These are phyloP conservation scores for Vachellia pachyceras DNA, from an alignment of 306 rosid genomes.

Conservation along the genomic window DNA sequence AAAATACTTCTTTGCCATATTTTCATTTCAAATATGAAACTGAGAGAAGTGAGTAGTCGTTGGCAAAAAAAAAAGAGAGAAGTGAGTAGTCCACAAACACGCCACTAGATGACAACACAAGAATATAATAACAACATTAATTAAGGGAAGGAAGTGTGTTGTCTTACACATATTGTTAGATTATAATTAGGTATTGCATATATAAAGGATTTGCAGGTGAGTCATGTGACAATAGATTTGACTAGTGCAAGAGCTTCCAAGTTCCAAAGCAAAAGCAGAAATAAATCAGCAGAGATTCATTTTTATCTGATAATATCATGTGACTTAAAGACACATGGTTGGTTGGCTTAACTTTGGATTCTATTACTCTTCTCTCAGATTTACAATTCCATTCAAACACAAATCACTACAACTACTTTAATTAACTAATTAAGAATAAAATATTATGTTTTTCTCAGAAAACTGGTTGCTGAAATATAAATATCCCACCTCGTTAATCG, in stretches of 20 bases:
- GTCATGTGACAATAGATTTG: slow-evolving; percentile 82
- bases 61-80: no score
- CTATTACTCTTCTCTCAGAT: slow-evolving; percentile 41
- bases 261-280: slow-evolving; percentile 63
- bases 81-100: neutral
- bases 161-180: neutral
- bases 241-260: slow-evolving; percentile 58
- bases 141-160: neutral
- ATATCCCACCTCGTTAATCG: slow-evolving; percentile 40
- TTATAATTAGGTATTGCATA: neutral
- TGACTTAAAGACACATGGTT: slow-evolving; percentile 35
- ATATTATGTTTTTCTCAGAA: slow-evolving; percentile 10
- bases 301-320: slow-evolving; percentile 42
- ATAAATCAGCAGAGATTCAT: slow-evolving; percentile 36
- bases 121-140: neutral
- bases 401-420: slow-evolving; percentile 7
- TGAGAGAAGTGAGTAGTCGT: no score
- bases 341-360: slow-evolving; percentile 76
- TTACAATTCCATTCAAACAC: slow-evolving; percentile 51
- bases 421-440: neutral
- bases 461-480: slow-evolving; percentile 22
- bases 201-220: slow-evolving; percentile 40
- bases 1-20: no score
- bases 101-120: neutral
- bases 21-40: neutral